A percentile compares a stretch with the other conserved stretches of the same genome.
Conservation (phyloP, 2,329 filamentous ascomycete genomes). For the Talaromyces sp. region DNA sequence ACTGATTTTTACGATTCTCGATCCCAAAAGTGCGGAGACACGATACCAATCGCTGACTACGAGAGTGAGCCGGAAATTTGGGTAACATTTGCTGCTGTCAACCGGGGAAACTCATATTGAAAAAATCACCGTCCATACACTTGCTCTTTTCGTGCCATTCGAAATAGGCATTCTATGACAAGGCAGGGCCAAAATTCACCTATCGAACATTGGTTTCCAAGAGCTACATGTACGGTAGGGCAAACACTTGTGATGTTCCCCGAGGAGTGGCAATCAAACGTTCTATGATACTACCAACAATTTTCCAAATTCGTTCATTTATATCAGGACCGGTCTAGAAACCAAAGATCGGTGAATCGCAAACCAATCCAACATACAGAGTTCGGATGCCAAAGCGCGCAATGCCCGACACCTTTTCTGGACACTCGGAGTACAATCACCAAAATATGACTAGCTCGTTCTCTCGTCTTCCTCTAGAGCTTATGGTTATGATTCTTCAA, state of each 20-base stretch:
- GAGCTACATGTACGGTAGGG: neutral
- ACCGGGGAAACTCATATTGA: neutral
- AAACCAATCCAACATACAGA: neutral
- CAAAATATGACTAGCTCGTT: neutral
- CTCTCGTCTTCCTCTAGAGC: conserved; percentile 9
- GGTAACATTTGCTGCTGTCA: neutral
- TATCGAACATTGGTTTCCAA: neutral
- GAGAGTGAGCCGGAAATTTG: neutral
- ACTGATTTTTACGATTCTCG: too few species aligned
- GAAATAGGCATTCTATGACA: neutral
- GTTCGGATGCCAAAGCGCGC: neutral
- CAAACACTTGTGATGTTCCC: neutral
- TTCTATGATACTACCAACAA: neutral
- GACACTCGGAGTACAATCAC: neutral
- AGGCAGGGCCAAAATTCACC: neutral
- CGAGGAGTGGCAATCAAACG: neutral
- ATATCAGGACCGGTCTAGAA: neutral
- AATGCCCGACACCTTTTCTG: neutral
- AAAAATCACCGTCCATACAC: neutral
- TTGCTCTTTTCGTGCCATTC: neutral
- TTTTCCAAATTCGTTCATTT: neutral
- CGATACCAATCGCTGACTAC: neutral
- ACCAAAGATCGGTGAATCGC: neutral
- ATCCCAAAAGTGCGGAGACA: neutral
- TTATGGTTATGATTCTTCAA: conserved; percentile 3